Conservation (phyloP, 441 rosid genomes). For the Populus trichocarpa region DNA sequence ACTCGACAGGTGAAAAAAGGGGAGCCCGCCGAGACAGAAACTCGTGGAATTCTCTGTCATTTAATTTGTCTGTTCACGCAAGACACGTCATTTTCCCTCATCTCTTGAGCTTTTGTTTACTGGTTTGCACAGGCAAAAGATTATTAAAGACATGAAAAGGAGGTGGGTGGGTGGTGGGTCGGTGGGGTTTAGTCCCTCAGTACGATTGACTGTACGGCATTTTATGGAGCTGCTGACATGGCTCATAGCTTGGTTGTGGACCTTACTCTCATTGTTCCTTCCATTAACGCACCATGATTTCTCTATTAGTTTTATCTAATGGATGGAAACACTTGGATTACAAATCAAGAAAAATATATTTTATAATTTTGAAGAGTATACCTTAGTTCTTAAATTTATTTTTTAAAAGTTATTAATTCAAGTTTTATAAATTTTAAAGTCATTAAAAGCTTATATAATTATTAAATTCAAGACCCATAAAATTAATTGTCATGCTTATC, state of each 20-base stretch:
- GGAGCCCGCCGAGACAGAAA: not conserved
- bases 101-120: not conserved
- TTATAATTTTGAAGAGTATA: too few species aligned
- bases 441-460: fast-evolving
- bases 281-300: too few species aligned
- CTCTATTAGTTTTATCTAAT: not conserved
- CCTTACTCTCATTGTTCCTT: not conserved
- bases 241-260: not conserved
- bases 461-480: too few species aligned
- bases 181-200: not conserved
- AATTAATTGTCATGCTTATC: too few species aligned
- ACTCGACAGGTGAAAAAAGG: not conserved
- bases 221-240: not conserved
- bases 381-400: too few species aligned
- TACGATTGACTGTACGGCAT: not conserved
- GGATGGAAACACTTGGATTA: not conserved
- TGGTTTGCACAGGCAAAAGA: not conserved
- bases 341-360: too few species aligned
- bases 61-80: not conserved
- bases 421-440: too few species aligned
- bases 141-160: not conserved
- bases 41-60: not conserved
- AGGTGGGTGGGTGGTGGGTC: not conserved
- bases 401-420: too few species aligned
- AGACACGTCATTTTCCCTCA: not conserved